phyloP scores from a whole-genome alignment of 202 grass and related monocot genomes.

The Dendrocalamus latiflorus region DNA sequence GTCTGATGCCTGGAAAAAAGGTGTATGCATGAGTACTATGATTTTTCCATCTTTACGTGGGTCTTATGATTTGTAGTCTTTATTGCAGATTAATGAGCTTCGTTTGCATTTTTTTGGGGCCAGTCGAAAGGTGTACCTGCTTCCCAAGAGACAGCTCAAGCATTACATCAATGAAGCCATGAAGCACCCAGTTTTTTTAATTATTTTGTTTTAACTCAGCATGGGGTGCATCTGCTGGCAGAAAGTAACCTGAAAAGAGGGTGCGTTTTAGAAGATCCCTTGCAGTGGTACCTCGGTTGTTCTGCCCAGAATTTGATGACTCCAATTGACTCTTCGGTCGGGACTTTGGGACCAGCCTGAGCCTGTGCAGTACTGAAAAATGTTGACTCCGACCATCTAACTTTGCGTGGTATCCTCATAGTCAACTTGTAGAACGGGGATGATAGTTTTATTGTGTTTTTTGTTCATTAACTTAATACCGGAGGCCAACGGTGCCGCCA shows the following conservation, averaged over 20 bases:
- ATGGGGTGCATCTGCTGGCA: slow-evolving; percentile 12
- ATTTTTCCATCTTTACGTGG: not conserved
- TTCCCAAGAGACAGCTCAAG: not conserved
- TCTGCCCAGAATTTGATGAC: slow-evolving; percentile 9
- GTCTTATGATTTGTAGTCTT: slow-evolving; percentile 13
- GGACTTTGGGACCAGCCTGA: slow-evolving; percentile 10
- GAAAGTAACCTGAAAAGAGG: not conserved
- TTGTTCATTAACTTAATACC: not conserved
- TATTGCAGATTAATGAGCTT: slow-evolving; percentile 26
- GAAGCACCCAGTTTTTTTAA: not conserved
- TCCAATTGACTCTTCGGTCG: not conserved
- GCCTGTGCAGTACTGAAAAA: slow-evolving; percentile 27
- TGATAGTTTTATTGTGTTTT: slow-evolving; percentile 8
- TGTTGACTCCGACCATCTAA: too few species aligned
- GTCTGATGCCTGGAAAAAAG: not conserved
- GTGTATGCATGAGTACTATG: not conserved
- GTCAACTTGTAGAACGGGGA: slow-evolving; percentile 30
- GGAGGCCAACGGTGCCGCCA: not conserved
- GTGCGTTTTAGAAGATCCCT: slow-evolving; percentile 19
- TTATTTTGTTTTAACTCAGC: slow-evolving; percentile 1
- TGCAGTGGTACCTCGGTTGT: not conserved
- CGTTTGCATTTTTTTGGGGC: not conserved
- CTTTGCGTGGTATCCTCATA: too few species aligned
- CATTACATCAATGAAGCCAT: slow-evolving; percentile 7
- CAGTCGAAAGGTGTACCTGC: not conserved